These are phyloP conservation scores for Ziziphus jujuba DNA, from an alignment of 306 rosid species.

Conservation along the genomic window DNA sequence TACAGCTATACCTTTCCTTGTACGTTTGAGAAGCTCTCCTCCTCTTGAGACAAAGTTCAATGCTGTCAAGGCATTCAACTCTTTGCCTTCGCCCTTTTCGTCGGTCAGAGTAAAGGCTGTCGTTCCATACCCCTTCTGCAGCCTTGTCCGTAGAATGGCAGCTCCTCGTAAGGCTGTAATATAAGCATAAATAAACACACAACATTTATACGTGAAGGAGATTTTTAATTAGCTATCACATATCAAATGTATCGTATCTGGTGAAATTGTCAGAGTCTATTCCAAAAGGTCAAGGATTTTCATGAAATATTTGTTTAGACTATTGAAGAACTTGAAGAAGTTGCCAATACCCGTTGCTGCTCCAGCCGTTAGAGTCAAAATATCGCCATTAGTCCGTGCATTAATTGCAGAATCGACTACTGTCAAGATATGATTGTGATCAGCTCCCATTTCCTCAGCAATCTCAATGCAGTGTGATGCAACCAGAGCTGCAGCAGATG, in stretches of 20 bases:
- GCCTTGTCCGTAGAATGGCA: conserved; percentile 66
- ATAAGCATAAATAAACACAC: neutral
- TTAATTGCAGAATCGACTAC: conserved; percentile 81
- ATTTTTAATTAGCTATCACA: neutral
- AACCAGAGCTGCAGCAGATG: conserved; percentile 91
- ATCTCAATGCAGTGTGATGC: conserved; percentile 98
- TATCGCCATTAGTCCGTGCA: conserved; percentile 84
- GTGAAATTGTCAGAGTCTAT: no score
- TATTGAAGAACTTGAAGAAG: conserved; percentile 8
- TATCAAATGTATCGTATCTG: no score
- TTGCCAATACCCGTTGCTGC: conserved; percentile 80
- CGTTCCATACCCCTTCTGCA: conserved; percentile 68
- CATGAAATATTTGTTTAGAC: neutral
- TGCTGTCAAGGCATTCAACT: conserved; percentile 53
- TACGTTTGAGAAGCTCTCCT: conserved; percentile 91
- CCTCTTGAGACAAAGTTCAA: conserved; percentile 67
- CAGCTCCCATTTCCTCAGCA: conserved; percentile 98
- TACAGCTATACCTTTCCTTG: conserved; percentile 73
- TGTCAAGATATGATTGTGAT: conserved; percentile 61
- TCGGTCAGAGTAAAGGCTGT: conserved; percentile 52
- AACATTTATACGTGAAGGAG: no score
- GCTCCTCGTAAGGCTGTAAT: conserved; percentile 81
- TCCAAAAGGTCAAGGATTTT: neutral
- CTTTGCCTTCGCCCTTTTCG: conserved; percentile 63
- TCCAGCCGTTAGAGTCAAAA: conserved; percentile 91